A percentile compares a stretch with the other conserved stretches of the same genome.
phyloP scores from a whole-genome alignment of 2,329 filamentous ascomycete species.

The Aschersonia sp. region DNA sequence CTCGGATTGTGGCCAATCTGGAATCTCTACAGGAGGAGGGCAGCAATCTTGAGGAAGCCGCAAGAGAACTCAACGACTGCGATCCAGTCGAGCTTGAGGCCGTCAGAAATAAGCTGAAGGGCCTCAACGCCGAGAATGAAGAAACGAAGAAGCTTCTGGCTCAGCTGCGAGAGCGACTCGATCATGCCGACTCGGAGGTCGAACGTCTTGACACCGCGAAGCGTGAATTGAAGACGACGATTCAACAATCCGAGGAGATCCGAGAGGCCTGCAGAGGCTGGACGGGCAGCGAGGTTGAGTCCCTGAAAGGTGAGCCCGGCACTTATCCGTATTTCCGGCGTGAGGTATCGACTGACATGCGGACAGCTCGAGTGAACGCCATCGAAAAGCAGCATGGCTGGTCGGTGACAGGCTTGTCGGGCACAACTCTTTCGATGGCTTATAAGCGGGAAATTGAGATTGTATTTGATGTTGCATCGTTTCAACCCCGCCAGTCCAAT shows the following conservation, averaged over 20 bases:
- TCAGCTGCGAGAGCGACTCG: constrained; percentile 50
- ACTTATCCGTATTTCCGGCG: neutral
- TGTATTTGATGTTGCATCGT: constrained; percentile 52
- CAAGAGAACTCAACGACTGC: constrained; percentile 61
- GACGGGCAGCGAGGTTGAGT: constrained; percentile 66
- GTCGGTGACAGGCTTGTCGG: constrained; percentile 52
- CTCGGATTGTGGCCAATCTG: constrained; percentile 45
- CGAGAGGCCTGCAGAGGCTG: constrained; percentile 83
- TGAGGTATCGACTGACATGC: neutral
- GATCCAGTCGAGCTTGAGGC: constrained; percentile 66
- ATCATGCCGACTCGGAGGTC: constrained; percentile 51
- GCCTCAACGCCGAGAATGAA: constrained; percentile 53
- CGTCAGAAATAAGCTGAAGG: constrained; percentile 53
- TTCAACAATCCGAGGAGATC: constrained; percentile 67
- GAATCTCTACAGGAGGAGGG: constrained; percentile 49
- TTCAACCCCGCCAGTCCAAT: constrained; percentile 31
- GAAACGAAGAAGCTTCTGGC: constrained; percentile 54
- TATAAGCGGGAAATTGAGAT: constrained; percentile 61
- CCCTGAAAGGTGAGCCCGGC: constrained; percentile 50
- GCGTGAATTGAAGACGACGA: constrained; percentile 54
- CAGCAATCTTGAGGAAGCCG: constrained; percentile 54
- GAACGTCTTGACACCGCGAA: constrained; percentile 52
- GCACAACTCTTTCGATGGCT: constrained; percentile 54
- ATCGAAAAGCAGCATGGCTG: constrained; percentile 57
- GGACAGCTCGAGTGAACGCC: constrained; percentile 44